Base-by-base conservation (phyloP, 768 basidiomycete species). In the Sutorius australiensis region DNA sequence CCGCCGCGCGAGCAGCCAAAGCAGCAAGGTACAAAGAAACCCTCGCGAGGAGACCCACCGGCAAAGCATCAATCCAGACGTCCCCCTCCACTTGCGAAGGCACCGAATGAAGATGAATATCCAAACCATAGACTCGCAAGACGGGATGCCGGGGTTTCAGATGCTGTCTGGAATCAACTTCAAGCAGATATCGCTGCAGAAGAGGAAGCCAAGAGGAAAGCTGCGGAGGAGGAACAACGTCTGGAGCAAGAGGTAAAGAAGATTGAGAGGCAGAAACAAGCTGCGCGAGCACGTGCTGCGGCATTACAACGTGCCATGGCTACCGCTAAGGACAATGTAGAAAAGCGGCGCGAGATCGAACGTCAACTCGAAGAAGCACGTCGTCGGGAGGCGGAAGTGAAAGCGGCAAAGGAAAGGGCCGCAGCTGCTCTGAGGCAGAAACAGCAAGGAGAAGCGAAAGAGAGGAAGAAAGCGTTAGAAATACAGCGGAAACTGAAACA, bases 71-170 rank as follows among this genome's bases (percentile, higher is more conserved):
- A 19, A 7, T 10, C 51, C 5, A 52, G 47, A 37, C 55, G 39
- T 0, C 54, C 27, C 0, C 24, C 37, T 5, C 54, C 30, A 6
- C 56, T 47, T 19, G 45, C 50, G 16, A 54, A 48, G 19, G 4
- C 41, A 41, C 11, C 34, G 51, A 7, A 30, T 3, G 36, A 44
- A 7, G 44, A 52, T 5, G 59, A 38, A 28, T 49, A 57, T 16
- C 56, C 46, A 14, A 59, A 44, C n/a, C 13, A 36, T 42, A 46
- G 40, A 2, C 39, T 53, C 17, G 59, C 49, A 2, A 58, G 37
- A 13, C 77, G 81, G 14, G 84, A 86, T 60, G 55, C 72, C 12
- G 84, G 80, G 0, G 81, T 86, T 1, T 61, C 74, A 0, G 80
- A 86, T 61, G 68, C 61, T 3, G 60, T 78, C 9, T 86, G 84